Percentiles rank a stretch among this genome's conserved stretches.
Conservation (phyloP, 2,329 filamentous ascomycete genomes). For the Teratosphaeriaceae sp. region DNA sequence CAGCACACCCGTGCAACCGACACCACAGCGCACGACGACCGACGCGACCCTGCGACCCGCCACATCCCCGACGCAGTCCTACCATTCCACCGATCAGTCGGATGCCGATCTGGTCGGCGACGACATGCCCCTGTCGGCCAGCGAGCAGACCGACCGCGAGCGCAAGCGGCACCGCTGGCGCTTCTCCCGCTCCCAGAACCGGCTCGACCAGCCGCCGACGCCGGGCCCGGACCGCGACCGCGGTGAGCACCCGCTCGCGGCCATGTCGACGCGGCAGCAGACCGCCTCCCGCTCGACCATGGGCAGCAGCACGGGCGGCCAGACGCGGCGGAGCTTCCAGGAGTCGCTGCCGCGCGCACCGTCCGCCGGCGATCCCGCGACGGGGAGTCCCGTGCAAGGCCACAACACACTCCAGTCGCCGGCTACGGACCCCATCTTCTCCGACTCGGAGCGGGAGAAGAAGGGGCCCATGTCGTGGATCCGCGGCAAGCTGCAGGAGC, state of each 20-base stretch:
- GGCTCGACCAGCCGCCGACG: conserved; percentile 17
- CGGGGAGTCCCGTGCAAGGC: conserved; percentile 11
- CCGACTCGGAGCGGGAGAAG: conserved; percentile 42
- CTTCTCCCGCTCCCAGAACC: conserved; percentile 45
- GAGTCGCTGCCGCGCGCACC: conserved; percentile 17
- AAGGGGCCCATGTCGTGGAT: conserved; percentile 59
- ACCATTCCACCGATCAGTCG: conserved; percentile 78
- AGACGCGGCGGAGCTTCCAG: conserved; percentile 25
- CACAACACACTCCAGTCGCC: conserved; percentile 15
- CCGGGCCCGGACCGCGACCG: conserved; percentile 14
- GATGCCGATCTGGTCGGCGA: conserved; percentile 71
- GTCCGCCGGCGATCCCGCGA: conserved; percentile 14
- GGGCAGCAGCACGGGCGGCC: conserved; percentile 19
- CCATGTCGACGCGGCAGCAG: conserved; percentile 24
- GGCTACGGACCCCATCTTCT: conserved; percentile 25
- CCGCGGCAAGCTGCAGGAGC: conserved; percentile 57
- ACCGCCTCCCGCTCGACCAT: conserved; percentile 28
- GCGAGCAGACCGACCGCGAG: conserved; percentile 45
- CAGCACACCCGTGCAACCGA: conserved; percentile 53
- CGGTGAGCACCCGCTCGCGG: conserved; percentile 25
- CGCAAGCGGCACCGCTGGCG: conserved; percentile 70
- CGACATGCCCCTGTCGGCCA: conserved; percentile 22
- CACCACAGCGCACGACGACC: conserved; percentile 67
- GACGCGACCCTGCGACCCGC: conserved; percentile 54
- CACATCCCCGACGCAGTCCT: conserved; percentile 67